Conservation (phyloP, 2,329 filamentous ascomycete species). For the Stagonosporopsis tanaceti region DNA sequence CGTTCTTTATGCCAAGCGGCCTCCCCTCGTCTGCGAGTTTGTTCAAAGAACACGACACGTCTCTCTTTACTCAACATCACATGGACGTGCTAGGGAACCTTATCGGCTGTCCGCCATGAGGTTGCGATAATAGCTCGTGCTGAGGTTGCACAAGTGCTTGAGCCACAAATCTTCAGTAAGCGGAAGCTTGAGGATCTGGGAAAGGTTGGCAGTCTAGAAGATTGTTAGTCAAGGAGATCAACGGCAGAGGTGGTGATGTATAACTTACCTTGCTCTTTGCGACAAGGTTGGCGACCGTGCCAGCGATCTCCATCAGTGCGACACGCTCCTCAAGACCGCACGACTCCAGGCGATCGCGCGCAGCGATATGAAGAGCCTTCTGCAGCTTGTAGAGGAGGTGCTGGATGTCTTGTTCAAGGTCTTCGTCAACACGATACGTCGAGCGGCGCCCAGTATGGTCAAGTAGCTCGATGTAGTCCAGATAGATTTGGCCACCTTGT, state of each 20-base stretch:
- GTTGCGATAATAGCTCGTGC: conserved; percentile 72
- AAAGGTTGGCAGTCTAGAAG: conserved; percentile 42
- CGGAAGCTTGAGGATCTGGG: conserved; percentile 66
- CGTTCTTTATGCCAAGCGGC: too few relatives aligned
- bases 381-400: conserved; percentile 47
- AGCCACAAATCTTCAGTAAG: conserved; percentile 77
- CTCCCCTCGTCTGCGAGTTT: neutral
- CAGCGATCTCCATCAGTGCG: conserved; percentile 83
- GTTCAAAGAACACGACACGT: neutral
- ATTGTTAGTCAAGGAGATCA: conserved; percentile 45
- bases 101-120: conserved; percentile 46
- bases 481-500: conserved; percentile 81
- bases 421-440: conserved; percentile 42
- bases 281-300: conserved; percentile 72
- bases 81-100: neutral
- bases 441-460: conserved; percentile 43
- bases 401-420: conserved; percentile 41
- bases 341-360: conserved; percentile 50
- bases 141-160: conserved; percentile 73
- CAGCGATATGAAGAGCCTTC: conserved; percentile 47
- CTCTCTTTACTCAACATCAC: neutral
- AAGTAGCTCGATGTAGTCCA: conserved; percentile 64
- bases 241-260: neutral
- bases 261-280: conserved; percentile 52
- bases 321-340: conserved; percentile 65